Evolutionary conservation across 345 rosid genomes (phyloP).

Genomic region (Odontarrhena argentea): DNA sequence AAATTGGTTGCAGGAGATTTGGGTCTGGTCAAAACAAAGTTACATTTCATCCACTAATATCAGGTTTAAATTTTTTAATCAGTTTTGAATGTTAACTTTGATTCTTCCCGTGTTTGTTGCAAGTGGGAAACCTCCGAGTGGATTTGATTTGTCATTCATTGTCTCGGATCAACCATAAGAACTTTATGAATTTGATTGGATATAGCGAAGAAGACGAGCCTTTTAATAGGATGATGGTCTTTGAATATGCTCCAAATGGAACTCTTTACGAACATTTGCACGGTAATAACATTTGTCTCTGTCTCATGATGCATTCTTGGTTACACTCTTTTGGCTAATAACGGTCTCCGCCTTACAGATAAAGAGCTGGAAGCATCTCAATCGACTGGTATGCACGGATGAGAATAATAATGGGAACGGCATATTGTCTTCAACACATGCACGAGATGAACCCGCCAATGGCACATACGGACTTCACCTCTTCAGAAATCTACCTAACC

Average conservation of each 20-base stretch:
- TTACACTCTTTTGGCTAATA: too few relatives aligned
- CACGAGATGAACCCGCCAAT: constrained; percentile 68
- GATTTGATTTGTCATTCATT: constrained; percentile 44
- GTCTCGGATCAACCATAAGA: constrained; percentile 71
- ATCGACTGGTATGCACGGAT: constrained; percentile 70
- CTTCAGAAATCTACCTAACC: constrained; percentile 58
- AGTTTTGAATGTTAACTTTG: too few relatives aligned
- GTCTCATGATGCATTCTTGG: not conserved
- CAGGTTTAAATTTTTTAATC: too few relatives aligned
- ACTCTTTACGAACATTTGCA: constrained; percentile 82
- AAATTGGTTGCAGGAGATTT: too few relatives aligned
- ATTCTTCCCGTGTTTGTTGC: too few relatives aligned
- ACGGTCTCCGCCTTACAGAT: constrained; percentile 42
- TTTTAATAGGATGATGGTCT: constrained; percentile 77
- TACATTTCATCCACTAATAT: too few relatives aligned
- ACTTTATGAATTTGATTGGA: constrained; percentile 72
- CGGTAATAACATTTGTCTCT: constrained; percentile 50
- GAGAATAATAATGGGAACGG: constrained; percentile 71
- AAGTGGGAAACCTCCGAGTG: too few relatives aligned
- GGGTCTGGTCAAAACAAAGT: too few relatives aligned
- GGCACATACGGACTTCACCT: constrained; percentile 56
- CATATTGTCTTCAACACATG: constrained; percentile 71
- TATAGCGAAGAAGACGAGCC: constrained; percentile 72
- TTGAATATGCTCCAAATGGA: constrained; percentile 85
- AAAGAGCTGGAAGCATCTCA: constrained; percentile 63